phyloP scores from a whole-genome alignment of 1,284 basidiomycete species.

The Pseudozyma tsukubaensis region DNA sequence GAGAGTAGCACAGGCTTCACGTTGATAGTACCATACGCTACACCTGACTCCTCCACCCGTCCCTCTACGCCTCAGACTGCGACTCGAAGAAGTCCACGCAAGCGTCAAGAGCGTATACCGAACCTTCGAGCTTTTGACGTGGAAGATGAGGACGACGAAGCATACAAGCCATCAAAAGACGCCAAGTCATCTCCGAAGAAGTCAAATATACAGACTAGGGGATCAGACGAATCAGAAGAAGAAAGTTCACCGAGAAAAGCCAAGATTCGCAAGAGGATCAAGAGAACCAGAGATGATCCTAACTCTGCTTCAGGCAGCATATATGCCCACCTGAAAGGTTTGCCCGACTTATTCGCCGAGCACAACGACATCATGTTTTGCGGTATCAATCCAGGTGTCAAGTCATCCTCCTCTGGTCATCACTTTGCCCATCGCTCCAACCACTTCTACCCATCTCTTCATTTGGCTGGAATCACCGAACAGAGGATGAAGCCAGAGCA shows the following conservation, averaged over 20 bases:
- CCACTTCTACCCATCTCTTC: constrained; percentile 49
- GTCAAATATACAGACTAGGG: neutral
- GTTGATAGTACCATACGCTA: neutral
- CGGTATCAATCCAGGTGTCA: constrained; percentile 56
- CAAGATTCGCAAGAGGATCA: constrained; percentile 35
- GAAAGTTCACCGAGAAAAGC: neutral
- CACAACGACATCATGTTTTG: constrained; percentile 51
- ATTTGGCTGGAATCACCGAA: constrained; percentile 41
- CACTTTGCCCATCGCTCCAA: constrained; percentile 54
- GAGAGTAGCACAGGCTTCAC: constrained; percentile 5
- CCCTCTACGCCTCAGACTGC: neutral
- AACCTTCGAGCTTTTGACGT: neutral
- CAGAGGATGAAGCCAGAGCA: constrained; percentile 43
- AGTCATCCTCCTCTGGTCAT: constrained; percentile 32
- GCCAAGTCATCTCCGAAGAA: neutral
- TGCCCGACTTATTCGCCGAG: constrained; percentile 38
- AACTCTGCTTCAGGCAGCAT: constrained; percentile 40
- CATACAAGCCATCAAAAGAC: neutral
- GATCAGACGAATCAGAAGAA: neutral
- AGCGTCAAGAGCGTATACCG: neutral
- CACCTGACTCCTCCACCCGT: neutral
- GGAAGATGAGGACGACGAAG: constrained; percentile 6
- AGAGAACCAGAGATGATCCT: constrained; percentile 39
- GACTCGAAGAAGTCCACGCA: constrained; percentile 16
- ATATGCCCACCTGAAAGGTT: constrained; percentile 33